Evolutionary conservation across 768 basidiomycete species (phyloP).

Genomic region (Chalciporus piperatus): DNA sequence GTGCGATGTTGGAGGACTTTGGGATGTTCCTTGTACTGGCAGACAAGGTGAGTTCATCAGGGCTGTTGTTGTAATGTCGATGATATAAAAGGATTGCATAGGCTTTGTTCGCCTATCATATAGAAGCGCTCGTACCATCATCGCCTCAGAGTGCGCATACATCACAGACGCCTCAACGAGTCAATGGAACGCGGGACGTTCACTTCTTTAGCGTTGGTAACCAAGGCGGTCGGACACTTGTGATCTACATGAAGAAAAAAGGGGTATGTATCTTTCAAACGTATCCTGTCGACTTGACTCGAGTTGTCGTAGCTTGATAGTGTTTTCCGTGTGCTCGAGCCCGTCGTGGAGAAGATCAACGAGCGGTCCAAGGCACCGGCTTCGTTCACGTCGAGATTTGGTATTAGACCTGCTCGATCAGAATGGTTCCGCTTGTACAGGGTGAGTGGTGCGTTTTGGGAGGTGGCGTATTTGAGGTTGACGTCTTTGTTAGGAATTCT

Average conservation of each 20-base stretch:
- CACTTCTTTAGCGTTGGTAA: constrained; percentile 95
- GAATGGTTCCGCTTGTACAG: constrained; percentile 97
- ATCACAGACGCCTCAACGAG: constrained; percentile 81
- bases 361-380: constrained; percentile 70
- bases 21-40: constrained; percentile 95
- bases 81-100: too few relatives aligned
- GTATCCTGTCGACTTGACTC: constrained; percentile 7
- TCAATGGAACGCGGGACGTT: constrained; percentile 89
- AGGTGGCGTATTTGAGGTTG: neutral
- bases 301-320: constrained; percentile 60
- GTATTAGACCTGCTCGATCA: constrained; percentile 74
- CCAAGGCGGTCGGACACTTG: constrained; percentile 81
- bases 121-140: constrained; percentile 94
- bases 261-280: constrained; percentile 44
- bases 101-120: constrained; percentile 88
- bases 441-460: constrained; percentile 30
- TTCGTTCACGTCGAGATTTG: constrained; percentile 69
- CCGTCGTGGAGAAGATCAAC: constrained; percentile 86
- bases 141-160: constrained; percentile 64
- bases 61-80: too few relatives aligned
- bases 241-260: constrained; percentile 96
- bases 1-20: constrained; percentile 94
- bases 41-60: constrained; percentile 51
- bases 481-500: constrained; percentile 63
- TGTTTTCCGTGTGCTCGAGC: constrained; percentile 96